phyloP scores from a whole-genome alignment of 2,329 filamentous ascomycete species.

The Peltaster fructicola region DNA sequence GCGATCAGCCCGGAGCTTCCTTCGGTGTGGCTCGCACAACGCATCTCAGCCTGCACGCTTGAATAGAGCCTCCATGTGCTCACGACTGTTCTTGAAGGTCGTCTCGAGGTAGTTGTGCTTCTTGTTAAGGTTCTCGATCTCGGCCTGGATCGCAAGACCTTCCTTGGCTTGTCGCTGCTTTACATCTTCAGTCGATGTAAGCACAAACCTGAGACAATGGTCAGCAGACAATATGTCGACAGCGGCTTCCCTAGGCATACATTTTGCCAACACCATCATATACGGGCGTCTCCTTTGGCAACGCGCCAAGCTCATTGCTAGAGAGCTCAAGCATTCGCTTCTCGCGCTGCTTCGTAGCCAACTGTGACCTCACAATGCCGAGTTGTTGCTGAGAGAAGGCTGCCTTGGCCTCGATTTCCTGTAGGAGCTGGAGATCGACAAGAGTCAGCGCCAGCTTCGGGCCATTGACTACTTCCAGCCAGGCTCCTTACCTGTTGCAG shows the following conservation, averaged over 20 bases:
- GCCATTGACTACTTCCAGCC: too few relatives aligned
- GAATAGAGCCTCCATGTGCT: constrained; percentile 81
- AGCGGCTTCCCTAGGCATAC: constrained; percentile 29
- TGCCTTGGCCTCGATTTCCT: constrained; percentile 86
- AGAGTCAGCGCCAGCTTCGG: too few relatives aligned
- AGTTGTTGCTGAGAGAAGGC: constrained; percentile 84
- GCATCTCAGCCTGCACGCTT: constrained; percentile 25
- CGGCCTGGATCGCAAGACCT: constrained; percentile 54
- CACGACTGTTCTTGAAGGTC: constrained; percentile 82
- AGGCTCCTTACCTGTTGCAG: constrained; percentile 58
- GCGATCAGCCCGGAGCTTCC: not conserved
- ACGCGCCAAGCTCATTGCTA: constrained; percentile 57
- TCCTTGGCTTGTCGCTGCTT: constrained; percentile 61
- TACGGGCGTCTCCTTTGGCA: constrained; percentile 59
- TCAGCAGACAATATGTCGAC: constrained; percentile 1
- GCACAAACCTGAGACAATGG: constrained; percentile 55
- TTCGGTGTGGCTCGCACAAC: too few relatives aligned
- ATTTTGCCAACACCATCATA: constrained; percentile 98
- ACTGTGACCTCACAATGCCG: constrained; percentile 65
- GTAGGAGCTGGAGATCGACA: constrained; percentile 47
- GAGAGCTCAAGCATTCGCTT: constrained; percentile 79
- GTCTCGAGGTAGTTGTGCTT: constrained; percentile 86
- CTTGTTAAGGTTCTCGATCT: constrained; percentile 69
- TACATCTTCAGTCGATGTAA: constrained; percentile 53
- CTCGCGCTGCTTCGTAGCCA: constrained; percentile 71